phyloP scores from a whole-genome alignment of 2,329 filamentous ascomycete species.

The Sclerotinia trifoliorum region DNA sequence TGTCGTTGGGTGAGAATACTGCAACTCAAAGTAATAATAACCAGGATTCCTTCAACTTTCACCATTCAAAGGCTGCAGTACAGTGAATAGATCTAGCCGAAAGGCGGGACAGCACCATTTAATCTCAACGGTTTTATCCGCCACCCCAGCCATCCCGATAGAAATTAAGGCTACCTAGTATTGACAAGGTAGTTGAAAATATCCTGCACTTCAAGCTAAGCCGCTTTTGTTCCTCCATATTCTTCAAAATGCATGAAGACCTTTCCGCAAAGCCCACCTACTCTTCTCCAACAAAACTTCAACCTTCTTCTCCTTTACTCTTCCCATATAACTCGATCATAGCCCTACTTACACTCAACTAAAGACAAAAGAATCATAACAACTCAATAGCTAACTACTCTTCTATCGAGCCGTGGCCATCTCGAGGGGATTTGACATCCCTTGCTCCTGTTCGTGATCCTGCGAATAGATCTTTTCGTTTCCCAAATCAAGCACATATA shows the following conservation, averaged over 20 bases:
- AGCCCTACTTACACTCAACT: not conserved
- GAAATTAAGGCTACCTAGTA: not conserved
- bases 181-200: not conserved
- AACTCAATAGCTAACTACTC: not conserved
- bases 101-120: not conserved
- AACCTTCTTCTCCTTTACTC: not conserved
- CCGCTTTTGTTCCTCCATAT: not conserved
- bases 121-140: not conserved
- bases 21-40: not conserved
- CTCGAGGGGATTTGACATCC: not conserved
- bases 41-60: not conserved
- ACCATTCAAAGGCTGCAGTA: not conserved
- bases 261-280: not conserved
- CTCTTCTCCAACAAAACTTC: conserved; percentile 5
- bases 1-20: not conserved
- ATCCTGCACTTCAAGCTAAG: not conserved
- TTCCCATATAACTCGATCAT: not conserved
- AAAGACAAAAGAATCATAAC: not conserved
- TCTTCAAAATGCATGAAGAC: not conserved
- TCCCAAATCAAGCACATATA: not conserved
- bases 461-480: not conserved
- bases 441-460: not conserved
- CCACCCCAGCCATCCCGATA: not conserved
- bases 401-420: not conserved
- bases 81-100: not conserved